Evolutionary conservation across 2,329 filamentous ascomycete species (phyloP).

Genomic region (Cytospora schulzeri): DNA sequence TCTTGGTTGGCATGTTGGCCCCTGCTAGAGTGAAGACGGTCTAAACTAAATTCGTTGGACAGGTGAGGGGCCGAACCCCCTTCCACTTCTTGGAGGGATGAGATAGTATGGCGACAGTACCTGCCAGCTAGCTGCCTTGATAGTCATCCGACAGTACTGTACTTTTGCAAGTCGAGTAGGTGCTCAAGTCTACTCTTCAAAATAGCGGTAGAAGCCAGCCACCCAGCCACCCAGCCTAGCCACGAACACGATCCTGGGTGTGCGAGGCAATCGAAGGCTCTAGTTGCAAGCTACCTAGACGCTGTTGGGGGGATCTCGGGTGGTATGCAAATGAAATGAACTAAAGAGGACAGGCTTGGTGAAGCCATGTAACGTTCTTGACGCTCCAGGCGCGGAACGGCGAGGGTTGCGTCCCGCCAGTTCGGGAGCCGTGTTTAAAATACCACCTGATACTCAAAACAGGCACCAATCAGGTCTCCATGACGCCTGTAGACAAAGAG

Average conservation of each 20-base stretch:
- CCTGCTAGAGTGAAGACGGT: background rate
- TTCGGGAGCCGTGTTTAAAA: background rate
- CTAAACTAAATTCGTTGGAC: background rate
- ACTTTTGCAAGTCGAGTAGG: background rate
- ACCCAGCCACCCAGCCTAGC: background rate
- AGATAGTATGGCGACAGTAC: background rate
- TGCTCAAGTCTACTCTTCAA: too few relatives aligned
- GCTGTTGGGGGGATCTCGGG: background rate
- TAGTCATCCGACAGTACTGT: background rate
- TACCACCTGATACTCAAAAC: background rate
- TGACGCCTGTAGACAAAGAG: background rate
- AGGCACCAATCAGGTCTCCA: background rate
- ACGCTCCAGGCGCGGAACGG: slow-evolving; percentile 4
- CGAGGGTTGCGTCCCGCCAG: slow-evolving; percentile 14
- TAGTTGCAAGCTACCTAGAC: background rate
- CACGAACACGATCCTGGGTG: background rate
- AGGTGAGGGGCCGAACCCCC: background rate
- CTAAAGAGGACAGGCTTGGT: background rate
- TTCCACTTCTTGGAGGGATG: background rate
- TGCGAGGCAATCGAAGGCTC: background rate
- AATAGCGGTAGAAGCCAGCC: too few relatives aligned
- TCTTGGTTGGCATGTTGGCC: background rate
- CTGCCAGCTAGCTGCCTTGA: too few relatives aligned
- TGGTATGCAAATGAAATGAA: background rate
- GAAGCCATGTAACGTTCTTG: slow-evolving; percentile 15